phyloP scores from a whole-genome alignment of 2,329 filamentous ascomycete species.

The Aspergillus tanneri region DNA sequence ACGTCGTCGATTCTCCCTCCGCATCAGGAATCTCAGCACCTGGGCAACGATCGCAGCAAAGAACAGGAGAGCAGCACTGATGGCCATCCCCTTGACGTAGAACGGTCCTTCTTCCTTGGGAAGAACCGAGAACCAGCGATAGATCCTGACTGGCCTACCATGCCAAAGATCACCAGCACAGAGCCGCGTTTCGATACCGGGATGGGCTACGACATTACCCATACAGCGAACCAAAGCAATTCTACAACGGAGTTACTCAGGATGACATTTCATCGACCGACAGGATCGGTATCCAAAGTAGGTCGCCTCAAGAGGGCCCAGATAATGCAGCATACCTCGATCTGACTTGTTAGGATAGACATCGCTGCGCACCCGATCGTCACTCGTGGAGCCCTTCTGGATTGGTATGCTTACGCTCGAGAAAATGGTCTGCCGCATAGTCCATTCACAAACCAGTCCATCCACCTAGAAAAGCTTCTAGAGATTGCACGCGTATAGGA shows the following conservation, averaged over 20 bases:
- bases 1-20: too few species aligned
- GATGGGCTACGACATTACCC: not conserved
- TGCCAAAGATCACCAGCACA: not conserved
- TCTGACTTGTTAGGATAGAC: not conserved
- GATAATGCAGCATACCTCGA: not conserved
- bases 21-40: too few species aligned
- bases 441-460: not conserved
- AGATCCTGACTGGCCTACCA: not conserved
- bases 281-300: not conserved
- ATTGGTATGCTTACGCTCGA: too few species aligned
- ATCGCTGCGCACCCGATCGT: too few species aligned
- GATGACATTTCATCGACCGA: not conserved
- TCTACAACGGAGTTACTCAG: not conserved
- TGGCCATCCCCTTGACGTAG: not conserved
- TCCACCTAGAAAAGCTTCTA: not conserved
- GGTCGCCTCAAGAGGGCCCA: not conserved
- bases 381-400: too few species aligned
- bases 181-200: not conserved
- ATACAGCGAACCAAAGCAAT: not conserved
- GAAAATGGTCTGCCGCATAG: too few species aligned
- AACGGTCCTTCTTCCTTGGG: conserved; percentile 1
- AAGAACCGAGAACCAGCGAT: not conserved
- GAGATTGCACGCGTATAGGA: not conserved
- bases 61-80: not conserved
- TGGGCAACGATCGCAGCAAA: too few species aligned